Percentiles rank a stretch among this genome's conserved stretches.
phyloP scores from a whole-genome alignment of 176 grass and related monocot species.

The Neostapfia colusana region DNA sequence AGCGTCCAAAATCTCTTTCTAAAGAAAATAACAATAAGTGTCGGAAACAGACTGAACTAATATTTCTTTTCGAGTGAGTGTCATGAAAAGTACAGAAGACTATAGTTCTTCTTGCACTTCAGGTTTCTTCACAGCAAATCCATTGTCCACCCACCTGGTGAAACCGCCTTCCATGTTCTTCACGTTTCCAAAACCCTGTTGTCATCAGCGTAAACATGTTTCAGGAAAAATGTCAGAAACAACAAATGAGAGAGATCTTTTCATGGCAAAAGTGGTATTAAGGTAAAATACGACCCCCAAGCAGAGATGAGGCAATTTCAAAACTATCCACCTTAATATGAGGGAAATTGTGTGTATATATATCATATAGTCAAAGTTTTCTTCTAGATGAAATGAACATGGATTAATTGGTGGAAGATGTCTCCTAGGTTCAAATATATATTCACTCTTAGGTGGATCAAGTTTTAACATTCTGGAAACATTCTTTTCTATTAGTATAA shows the following conservation, averaged over 20 bases:
- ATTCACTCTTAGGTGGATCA: not conserved
- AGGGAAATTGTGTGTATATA: not conserved
- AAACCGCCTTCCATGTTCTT: conserved; percentile 76
- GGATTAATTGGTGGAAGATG: not conserved
- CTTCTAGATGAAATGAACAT: not conserved
- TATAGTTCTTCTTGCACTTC: conserved; percentile 33
- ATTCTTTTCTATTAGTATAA: not conserved
- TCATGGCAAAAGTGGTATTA: not conserved
- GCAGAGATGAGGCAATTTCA: not conserved
- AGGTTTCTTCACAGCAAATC: conserved; percentile 45
- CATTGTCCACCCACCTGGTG: conserved; percentile 52
- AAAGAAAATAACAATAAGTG: too few relatives aligned
- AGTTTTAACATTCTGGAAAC: not conserved
- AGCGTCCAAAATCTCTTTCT: too few relatives aligned
- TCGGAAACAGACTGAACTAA: too few relatives aligned
- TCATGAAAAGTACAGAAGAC: not conserved
- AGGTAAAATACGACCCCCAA: not conserved
- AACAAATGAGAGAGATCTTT: not conserved
- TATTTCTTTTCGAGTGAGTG: too few relatives aligned
- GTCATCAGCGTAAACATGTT: too few relatives aligned
- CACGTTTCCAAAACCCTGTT: conserved; percentile 58
- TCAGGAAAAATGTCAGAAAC: too few relatives aligned
- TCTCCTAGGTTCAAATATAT: not conserved
- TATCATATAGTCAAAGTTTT: not conserved
- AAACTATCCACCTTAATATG: not conserved